Percentiles rank a stretch among this genome's conserved stretches.
Evolutionary conservation across 2,329 filamentous ascomycete species (phyloP).

Genomic region (Paracorniculantispora psalliotae): DNA sequence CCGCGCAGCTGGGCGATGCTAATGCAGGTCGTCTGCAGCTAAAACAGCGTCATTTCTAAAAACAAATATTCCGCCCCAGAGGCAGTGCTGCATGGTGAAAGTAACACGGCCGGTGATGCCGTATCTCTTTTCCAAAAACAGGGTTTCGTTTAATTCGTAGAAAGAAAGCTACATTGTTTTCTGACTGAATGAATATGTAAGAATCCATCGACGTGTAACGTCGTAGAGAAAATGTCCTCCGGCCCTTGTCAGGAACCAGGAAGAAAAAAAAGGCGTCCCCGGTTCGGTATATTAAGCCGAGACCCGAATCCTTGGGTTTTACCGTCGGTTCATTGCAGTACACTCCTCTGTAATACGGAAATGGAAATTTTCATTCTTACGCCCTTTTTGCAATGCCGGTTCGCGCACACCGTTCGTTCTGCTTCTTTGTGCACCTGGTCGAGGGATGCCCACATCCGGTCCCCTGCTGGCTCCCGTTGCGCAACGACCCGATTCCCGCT

Average conservation of each 20-base stretch:
- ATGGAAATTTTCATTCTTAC: background rate
- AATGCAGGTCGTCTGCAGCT: background rate
- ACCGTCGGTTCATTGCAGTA: background rate
- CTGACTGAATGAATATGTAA: too few relatives aligned
- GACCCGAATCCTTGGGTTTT: background rate
- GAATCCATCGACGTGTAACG: background rate
- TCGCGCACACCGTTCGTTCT: background rate
- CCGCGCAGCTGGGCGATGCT: slow-evolving; percentile 2
- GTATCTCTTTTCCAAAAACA: background rate
- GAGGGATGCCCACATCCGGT: background rate
- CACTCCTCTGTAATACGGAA: background rate
- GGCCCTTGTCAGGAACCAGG: background rate
- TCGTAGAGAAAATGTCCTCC: background rate
- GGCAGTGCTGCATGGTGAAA: background rate
- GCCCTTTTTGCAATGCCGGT: background rate
- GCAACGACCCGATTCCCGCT: background rate
- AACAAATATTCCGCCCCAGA: background rate
- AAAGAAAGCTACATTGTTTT: too few relatives aligned
- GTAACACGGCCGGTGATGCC: background rate
- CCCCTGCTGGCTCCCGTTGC: background rate
- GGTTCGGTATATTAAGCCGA: background rate
- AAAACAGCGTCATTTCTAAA: background rate
- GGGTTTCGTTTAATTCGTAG: too few relatives aligned
- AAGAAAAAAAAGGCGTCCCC: background rate
- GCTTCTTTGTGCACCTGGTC: background rate